Evolutionary conservation across 140 eudicot genomes (phyloP).

Genomic region (Erigeron philadelphicus): DNA sequence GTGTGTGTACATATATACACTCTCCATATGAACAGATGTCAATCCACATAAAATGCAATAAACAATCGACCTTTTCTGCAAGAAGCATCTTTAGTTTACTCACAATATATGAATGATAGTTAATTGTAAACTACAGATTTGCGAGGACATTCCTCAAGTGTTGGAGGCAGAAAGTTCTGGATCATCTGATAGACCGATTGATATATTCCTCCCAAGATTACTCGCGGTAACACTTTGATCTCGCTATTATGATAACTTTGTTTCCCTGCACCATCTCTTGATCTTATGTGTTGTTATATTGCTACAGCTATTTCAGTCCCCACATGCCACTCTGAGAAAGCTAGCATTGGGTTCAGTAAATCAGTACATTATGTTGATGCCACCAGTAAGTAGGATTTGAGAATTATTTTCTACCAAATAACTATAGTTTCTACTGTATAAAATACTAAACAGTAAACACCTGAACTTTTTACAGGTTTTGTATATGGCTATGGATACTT

Average conservation of each 20-base stretch:
- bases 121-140: conserved; percentile 47
- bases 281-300: conserved; percentile 7
- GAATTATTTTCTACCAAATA: conserved; percentile 7
- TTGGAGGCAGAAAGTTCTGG: conserved; percentile 86
- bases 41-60: too few species aligned
- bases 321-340: conserved; percentile 69
- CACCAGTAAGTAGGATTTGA: conserved; percentile 55
- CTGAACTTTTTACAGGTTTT: conserved; percentile 52
- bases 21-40: too few species aligned
- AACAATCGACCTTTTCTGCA: too few species aligned
- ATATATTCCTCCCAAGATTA: conserved; percentile 79
- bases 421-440: conserved; percentile 12
- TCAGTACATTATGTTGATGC: conserved; percentile 93
- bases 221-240: conserved; percentile 45
- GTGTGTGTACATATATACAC: too few species aligned
- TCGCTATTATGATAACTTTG: conserved; percentile 4
- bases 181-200: conserved; percentile 82
- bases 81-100: too few species aligned
- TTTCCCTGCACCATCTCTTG: conserved; percentile 5
- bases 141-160: conserved; percentile 92
- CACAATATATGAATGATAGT: neutral
- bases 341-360: conserved; percentile 79
- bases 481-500: conserved; percentile 77
- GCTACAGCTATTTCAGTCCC: conserved; percentile 78
- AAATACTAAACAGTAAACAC: conserved; percentile 10